Evolutionary conservation across 106 monocot species (phyloP).

Genomic region (Hemerocallis citrina): DNA sequence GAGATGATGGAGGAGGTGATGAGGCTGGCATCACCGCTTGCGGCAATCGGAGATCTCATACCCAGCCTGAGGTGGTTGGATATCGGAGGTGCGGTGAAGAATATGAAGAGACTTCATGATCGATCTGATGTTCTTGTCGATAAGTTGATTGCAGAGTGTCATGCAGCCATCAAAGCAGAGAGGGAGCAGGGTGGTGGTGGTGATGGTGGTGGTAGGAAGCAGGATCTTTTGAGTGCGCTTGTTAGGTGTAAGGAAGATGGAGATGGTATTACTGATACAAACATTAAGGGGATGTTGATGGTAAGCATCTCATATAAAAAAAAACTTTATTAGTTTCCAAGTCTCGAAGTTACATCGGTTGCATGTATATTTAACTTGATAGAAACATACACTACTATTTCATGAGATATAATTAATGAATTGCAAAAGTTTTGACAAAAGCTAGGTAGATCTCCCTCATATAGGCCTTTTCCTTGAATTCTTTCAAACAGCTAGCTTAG

Average conservation of each 20-base stretch:
- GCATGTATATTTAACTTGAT: too few relatives aligned
- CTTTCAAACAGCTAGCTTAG: too few relatives aligned
- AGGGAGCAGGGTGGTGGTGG: neutral
- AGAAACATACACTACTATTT: too few relatives aligned
- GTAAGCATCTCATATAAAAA: too few relatives aligned
- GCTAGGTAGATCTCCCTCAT: too few relatives aligned
- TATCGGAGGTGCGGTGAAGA: slow-evolving; percentile 27
- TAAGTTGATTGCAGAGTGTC: slow-evolving; percentile 25
- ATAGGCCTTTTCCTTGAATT: too few relatives aligned
- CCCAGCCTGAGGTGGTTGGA: slow-evolving; percentile 35
- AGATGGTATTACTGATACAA: slow-evolving; percentile 22
- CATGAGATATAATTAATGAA: too few relatives aligned
- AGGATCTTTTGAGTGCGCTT: slow-evolving; percentile 29
- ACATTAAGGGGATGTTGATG: slow-evolving; percentile 46
- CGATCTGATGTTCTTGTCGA: slow-evolving; percentile 28
- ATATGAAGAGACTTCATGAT: slow-evolving; percentile 40
- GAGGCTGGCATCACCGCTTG: slow-evolving; percentile 29
- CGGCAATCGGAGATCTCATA: too few relatives aligned
- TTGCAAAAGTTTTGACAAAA: too few relatives aligned
- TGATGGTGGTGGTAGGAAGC: neutral
- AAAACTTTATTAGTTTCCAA: too few relatives aligned
- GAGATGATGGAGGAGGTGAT: slow-evolving; percentile 52
- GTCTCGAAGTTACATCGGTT: too few relatives aligned
- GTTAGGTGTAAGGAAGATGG: slow-evolving; percentile 6
- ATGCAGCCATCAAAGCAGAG: neutral